Evolutionary conservation across 2,329 filamentous ascomycete genomes (phyloP).

Genomic region (Alternaria panax): DNA sequence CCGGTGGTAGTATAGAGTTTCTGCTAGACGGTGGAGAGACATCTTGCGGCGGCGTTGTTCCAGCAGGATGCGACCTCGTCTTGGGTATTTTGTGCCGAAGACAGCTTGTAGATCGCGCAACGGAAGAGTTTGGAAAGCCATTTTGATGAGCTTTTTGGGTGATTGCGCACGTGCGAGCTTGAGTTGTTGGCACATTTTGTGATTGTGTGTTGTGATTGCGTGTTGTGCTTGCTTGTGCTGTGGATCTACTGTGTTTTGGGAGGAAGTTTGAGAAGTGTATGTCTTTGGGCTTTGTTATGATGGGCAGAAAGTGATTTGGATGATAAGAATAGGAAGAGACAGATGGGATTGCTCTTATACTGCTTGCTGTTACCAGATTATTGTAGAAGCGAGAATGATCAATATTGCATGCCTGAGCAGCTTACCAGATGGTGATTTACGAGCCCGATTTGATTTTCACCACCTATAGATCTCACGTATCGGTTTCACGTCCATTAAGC

Average conservation of each 20-base stretch:
- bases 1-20: slow-evolving; percentile 1
- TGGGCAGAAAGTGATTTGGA: background rate
- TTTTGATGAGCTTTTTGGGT: background rate
- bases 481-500: background rate
- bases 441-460: background rate
- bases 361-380: background rate
- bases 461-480: background rate
- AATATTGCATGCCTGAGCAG: background rate
- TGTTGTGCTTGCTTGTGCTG: background rate
- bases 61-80: background rate
- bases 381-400: background rate
- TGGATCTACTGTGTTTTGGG: background rate
- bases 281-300: background rate
- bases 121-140: background rate
- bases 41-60: background rate
- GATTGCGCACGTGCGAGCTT: background rate
- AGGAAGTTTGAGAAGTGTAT: background rate
- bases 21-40: background rate
- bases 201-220: background rate
- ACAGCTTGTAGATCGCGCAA: background rate
- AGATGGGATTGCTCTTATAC: background rate
- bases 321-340: background rate
- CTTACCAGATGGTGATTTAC: background rate
- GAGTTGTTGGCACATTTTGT: background rate
- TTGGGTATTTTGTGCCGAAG: background rate